Base-by-base conservation (phyloP, 441 rosid genomes). In the Eutrema salsugineum region DNA sequence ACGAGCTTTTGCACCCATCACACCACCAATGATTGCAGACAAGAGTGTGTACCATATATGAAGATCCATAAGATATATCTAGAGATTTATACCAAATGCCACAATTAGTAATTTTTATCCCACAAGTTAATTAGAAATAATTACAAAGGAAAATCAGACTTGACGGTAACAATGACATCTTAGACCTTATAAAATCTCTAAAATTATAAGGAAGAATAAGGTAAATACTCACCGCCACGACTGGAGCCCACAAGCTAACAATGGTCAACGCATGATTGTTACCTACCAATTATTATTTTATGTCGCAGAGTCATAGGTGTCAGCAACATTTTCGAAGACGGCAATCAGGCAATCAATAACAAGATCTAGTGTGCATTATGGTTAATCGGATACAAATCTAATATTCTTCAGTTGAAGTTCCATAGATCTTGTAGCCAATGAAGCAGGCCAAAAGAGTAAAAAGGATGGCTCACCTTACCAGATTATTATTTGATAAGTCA, bases 1-100 rank as follows among this genome's bases (percentile, higher is more conserved):
- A 70, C 99, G 97, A 82, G 83, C 93, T 72, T 96, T 84, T 68
- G 99, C 99, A 68, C 99, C 99, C 96, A 96, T 96, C 63, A 96
- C 94, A 66, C 99, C 99, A 75, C 98, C 99, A 77, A 96, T 77
- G 79, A 96, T 79, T 75, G 99, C 97, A 22, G 99, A 96, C 74
- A 96, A 79, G 59, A 96, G 76, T 63, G 98, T 96, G 83, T 96
- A 89, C 91, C 91, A 96, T 80, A 96, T 96, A 76, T 90, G 91
- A 73, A 96, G 82, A 81, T 96, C 99, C 99, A 96, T 93, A 68
- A 96, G 67, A 87, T 96, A 96, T 76, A 96, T 91, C 98, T 96
- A 79, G 47, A 73, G 20, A 68, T 44, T 16, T 4, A 22, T n/a
- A 63, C 15, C 35, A 69, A 63, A 66, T 53, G 38, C 42, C 54